Evolutionary conservation across 805 yeast species (phyloP), one percentile per base, ranked within the genome.

Genomic region (Brettanomyces sp.): DNA sequence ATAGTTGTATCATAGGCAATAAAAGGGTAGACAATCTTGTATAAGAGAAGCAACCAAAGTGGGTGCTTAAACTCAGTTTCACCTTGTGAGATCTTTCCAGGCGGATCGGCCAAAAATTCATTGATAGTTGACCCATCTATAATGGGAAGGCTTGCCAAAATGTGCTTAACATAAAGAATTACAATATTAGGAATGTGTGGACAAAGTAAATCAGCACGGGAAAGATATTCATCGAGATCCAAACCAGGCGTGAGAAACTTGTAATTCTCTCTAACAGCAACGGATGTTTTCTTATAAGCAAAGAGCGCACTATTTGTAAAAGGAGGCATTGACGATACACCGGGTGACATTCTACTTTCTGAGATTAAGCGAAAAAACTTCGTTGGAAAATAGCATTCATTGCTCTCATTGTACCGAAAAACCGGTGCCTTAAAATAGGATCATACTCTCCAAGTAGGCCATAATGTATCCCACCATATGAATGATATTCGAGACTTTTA

Each of bases 401-500:
- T 46, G 12, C 35, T 42, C 12, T 43, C 48, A 21, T 46, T 45
- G 30, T 42, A 46, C 36, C 37, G 12, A 46, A 46, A 14, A 18
- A 46, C 3, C 48, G 14, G n/a, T 39, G 45, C 4, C 48, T 40
- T 21, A 46, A 43, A 4, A 30, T 28, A 6, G 48, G 45, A 38
- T 46, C 48, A 30, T 46, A 46, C 28, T 46, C 48, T 13, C 48
- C 48, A 28, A 46, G 21, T 11, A 46, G 41, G 5, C 48, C 46
- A 21, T 46, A 46, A 12, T 46, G 46, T 13, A 36, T 37, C 4
- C 48, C 48, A 14, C 48, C 39, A 28, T 36, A 46, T 23, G 12
- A 39, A 42, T 12, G 43, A 28, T 4, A 39, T 33, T 9, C 33
- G 9, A 3, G 18, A 14, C 33, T 28, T 22, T 12, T 21, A 28